phyloP scores from a whole-genome alignment of 495 filamentous ascomycete genomes.

The Talaromyces adpressus region DNA sequence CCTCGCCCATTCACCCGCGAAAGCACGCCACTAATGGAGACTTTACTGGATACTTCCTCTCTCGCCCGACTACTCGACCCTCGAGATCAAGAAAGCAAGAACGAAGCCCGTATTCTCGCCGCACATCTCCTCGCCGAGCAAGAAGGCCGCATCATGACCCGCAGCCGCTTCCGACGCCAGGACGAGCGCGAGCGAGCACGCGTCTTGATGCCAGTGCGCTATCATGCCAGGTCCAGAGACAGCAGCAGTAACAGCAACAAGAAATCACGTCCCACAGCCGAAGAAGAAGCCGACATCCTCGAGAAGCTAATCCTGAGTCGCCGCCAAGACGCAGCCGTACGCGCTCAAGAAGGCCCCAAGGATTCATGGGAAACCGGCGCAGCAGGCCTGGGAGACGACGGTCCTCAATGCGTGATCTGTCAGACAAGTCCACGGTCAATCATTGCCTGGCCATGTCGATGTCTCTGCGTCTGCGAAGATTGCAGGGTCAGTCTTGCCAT shows the following conservation, averaged over 20 bases:
- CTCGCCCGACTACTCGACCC: conserved; percentile 83
- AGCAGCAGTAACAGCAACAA: conserved; percentile 10
- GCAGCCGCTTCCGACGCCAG: conserved; percentile 63
- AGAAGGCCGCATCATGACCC: conserved; percentile 60
- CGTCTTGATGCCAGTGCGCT: conserved; percentile 48
- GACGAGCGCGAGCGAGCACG: conserved; percentile 58
- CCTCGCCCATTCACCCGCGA: conserved; percentile 41
- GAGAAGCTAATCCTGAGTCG: conserved; percentile 74
- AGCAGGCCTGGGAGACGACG: conserved; percentile 61
- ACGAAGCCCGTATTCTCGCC: conserved; percentile 76
- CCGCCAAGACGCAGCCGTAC: conserved; percentile 23
- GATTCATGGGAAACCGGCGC: conserved; percentile 59
- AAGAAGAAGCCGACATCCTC: conserved; percentile 73
- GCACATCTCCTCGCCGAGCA: conserved; percentile 61
- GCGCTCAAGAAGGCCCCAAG: conserved; percentile 12
- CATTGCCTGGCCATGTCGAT: conserved; percentile 94
- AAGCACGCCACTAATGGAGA: conserved; percentile 52
- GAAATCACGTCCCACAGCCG: conserved; percentile 42
- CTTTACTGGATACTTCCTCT: conserved; percentile 55
- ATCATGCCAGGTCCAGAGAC: conserved; percentile 10
- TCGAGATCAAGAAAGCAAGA: conserved; percentile 62
- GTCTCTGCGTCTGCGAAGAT: conserved; percentile 89
- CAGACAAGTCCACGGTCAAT: conserved; percentile 81
- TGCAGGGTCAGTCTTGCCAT: conserved; percentile 88
- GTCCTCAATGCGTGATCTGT: conserved; percentile 90